Base-by-base conservation (phyloP, 2,329 filamentous ascomycete species). In the Exutisphaerella laricina region DNA sequence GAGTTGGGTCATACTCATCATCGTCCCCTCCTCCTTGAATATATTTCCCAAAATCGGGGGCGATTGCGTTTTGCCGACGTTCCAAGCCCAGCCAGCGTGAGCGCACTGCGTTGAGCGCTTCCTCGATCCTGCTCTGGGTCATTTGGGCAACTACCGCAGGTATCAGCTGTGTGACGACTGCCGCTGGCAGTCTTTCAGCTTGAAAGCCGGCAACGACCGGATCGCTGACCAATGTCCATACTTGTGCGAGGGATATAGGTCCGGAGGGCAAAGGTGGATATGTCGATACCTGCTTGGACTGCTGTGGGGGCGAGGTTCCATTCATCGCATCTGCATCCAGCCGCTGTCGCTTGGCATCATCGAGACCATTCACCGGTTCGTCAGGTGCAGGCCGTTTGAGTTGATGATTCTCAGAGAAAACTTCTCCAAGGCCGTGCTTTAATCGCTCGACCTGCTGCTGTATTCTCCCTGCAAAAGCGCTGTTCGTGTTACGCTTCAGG, bases 1-100 rank as follows among this genome's bases (percentile, higher is more conserved):
- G 88, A 58, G 94, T 85, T 0, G 90, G 89, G 58, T 96, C 90
- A 59, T 96, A 96, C 56, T 95, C 87, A 52, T 94, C 88, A 14
- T 95, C 89, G 30, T 94, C 88, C 5, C 84, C 80, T 23, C 48
- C 48, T 12, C 55, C 52, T 16, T 54, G 49, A 36, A 61, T 55
- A 52, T 63, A 52, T 51, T 55, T 42, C 48, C 64, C 53, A 54
- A 64, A 46, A 47, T 53, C 52, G 21, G 55, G 28, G 14, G 60
- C 54, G 18, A 49, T 43, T 39, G 47, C 51, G 14, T 60, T 53
- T 21, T 56, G 54, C 13, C 56, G 47, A 43, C 63, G 59, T 39
- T 58, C 60, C 4, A 71, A 53, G 23, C 55, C 55, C 17, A 71
- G 55, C 45, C 67, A 70, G 10, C 70, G 62, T 14, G 62, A 53